phyloP scores from a whole-genome alignment of 2,329 filamentous ascomycete genomes.

The Aspergillus novoparasiticus region DNA sequence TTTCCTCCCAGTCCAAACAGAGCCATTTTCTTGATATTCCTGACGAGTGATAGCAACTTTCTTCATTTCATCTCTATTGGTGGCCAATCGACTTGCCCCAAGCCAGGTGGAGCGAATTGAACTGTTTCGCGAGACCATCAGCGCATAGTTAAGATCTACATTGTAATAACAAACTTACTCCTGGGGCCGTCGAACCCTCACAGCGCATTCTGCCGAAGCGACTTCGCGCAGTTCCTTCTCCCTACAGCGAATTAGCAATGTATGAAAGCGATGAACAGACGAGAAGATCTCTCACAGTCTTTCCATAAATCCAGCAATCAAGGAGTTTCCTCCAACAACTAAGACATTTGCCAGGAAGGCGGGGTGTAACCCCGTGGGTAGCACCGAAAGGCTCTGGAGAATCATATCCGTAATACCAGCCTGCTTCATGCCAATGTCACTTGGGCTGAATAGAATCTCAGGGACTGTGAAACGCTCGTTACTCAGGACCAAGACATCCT shows the following conservation, averaged over 20 bases:
- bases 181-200: constrained; percentile 69
- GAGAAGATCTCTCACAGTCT: constrained; percentile 57
- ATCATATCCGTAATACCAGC: constrained; percentile 82
- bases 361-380: constrained; percentile 84
- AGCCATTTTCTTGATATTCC: constrained; percentile 88
- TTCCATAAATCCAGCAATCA: constrained; percentile 78
- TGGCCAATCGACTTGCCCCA: constrained; percentile 78
- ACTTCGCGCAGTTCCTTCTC: constrained; percentile 71
- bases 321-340: constrained; percentile 82
- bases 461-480: constrained; percentile 92
- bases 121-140: constrained; percentile 31
- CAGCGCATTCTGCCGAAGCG: constrained; percentile 74
- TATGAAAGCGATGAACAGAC: background rate
- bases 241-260: constrained; percentile 33
- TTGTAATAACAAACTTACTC: constrained; percentile 51
- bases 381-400: constrained; percentile 70
- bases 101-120: constrained; percentile 82
- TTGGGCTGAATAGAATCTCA: constrained; percentile 84
- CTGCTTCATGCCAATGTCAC: constrained; percentile 81
- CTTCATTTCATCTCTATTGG: constrained; percentile 64
- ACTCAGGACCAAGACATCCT: constrained; percentile 82
- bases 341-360: constrained; percentile 83
- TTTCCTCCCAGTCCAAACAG: constrained; percentile 70
- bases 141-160: constrained; percentile 4
- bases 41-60: constrained; percentile 76